phyloP scores from a whole-genome alignment of 352 stramenopile species.

The Pythium dissimile region DNA sequence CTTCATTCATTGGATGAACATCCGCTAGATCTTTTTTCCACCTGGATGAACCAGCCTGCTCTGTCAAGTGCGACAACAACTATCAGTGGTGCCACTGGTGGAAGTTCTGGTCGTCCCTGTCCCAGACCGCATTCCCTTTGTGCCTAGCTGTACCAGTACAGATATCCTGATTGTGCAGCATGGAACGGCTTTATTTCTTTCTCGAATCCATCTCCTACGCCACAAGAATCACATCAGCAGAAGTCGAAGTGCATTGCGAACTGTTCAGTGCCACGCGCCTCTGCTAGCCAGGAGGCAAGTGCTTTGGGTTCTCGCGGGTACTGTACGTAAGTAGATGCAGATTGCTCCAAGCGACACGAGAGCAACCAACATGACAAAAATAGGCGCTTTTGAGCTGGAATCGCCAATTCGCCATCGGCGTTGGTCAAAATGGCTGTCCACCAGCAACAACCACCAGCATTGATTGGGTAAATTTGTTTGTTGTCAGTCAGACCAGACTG shows the following conservation, averaged over 20 bases:
- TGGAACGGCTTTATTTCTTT: no score
- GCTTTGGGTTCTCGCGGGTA: no score
- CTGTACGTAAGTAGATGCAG: background rate
- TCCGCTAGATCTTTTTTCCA: background rate
- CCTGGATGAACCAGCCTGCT: background rate
- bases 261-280: no score
- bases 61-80: background rate
- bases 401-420: slow-evolving; percentile 5
- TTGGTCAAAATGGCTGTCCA: slow-evolving; percentile 8
- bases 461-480: slow-evolving; percentile 1
- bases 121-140: background rate
- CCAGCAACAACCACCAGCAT: background rate
- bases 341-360: background rate
- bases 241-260: no score
- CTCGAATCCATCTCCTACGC: no score
- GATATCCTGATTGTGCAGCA: no score
- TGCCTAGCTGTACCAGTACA: no score
- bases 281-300: no score
- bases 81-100: no score
- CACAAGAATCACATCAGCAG: no score
- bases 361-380: background rate
- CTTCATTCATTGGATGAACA: no score
- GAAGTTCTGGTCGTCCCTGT: background rate
- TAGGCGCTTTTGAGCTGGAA: background rate
- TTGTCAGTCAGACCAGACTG: slow-evolving; percentile 2